A percentile compares a stretch with the other conserved stretches of the same genome.
Evolutionary conservation across 2,329 filamentous ascomycete genomes (phyloP).

Genomic region (Claviceps fusiformis): DNA sequence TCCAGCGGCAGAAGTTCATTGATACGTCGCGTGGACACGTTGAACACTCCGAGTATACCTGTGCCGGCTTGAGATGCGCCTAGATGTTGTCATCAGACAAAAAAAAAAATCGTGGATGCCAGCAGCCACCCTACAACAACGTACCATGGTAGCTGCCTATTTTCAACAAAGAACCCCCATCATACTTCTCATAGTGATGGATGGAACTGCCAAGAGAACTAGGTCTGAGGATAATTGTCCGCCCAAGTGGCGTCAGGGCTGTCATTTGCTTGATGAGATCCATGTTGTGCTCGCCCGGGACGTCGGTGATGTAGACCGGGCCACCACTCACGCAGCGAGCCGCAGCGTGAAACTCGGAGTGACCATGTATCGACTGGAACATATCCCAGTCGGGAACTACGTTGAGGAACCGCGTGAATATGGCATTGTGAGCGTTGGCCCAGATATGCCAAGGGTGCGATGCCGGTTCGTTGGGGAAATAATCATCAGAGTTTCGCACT

Average conservation of each 20-base stretch:
- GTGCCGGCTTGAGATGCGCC: conserved; percentile 50
- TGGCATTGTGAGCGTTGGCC: conserved; percentile 77
- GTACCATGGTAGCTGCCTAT: conserved; percentile 64
- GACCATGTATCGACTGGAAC: conserved; percentile 53
- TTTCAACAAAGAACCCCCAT: conserved; percentile 60
- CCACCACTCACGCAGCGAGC: conserved; percentile 82
- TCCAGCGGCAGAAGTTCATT: conserved; percentile 57
- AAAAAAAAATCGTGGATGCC: not conserved
- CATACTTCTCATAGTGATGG: conserved; percentile 61
- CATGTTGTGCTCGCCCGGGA: conserved; percentile 68
- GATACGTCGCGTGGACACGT: conserved; percentile 49
- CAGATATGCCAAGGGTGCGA: conserved; percentile 94
- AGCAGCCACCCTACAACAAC: conserved; percentile 3
- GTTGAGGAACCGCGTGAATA: conserved; percentile 75
- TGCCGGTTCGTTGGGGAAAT: conserved; percentile 68
- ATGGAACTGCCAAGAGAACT: conserved; percentile 59
- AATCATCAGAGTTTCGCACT: conserved; percentile 80
- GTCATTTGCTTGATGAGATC: conserved; percentile 69
- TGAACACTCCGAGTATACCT: conserved; percentile 74
- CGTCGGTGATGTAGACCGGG: conserved; percentile 88
- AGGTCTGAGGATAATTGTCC: conserved; percentile 70
- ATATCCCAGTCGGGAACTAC: conserved; percentile 72
- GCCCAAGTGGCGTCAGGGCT: conserved; percentile 54
- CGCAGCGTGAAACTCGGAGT: conserved; percentile 76
- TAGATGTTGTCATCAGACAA: conserved; percentile 8